Conservation (phyloP, 225 moss, liverwort and hornwort genomes). For the Pseudoscleropodium purum region DNA sequence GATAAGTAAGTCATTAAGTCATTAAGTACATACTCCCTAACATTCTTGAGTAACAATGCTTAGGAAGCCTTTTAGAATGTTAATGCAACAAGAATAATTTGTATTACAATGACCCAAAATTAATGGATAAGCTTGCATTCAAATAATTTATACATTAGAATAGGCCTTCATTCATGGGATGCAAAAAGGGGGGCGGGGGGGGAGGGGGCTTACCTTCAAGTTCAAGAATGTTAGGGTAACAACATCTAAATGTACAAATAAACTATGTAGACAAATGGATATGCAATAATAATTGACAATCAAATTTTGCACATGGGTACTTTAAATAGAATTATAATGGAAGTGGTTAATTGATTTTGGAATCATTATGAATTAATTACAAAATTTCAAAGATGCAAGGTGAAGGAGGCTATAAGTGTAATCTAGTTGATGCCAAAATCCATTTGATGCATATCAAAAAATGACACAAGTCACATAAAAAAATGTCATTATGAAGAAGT, state of each 20-base stretch:
- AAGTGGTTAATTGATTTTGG: neutral
- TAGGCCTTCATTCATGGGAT: neutral
- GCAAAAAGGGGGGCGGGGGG: fast-evolving
- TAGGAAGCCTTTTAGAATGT: neutral
- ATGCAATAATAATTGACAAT: neutral
- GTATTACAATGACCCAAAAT: neutral
- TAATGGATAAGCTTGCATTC: neutral
- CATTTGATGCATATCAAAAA: neutral
- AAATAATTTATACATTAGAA: neutral
- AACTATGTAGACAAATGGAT: neutral
- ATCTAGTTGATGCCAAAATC: neutral
- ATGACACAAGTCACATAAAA: neutral
- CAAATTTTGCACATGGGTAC: neutral
- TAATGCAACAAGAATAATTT: neutral
- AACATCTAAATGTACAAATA: neutral
- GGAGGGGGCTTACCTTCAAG: neutral
- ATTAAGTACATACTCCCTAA: neutral
- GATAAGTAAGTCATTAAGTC: neutral
- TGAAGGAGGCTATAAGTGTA: neutral
- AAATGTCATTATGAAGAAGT: neutral
- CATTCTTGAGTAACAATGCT: neutral
- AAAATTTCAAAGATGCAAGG: neutral
- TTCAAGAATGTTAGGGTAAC: neutral
- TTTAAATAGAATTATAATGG: neutral
- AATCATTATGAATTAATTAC: neutral